Conservation (phyloP, 179 eudicot species). For the Spergularia azorica region DNA sequence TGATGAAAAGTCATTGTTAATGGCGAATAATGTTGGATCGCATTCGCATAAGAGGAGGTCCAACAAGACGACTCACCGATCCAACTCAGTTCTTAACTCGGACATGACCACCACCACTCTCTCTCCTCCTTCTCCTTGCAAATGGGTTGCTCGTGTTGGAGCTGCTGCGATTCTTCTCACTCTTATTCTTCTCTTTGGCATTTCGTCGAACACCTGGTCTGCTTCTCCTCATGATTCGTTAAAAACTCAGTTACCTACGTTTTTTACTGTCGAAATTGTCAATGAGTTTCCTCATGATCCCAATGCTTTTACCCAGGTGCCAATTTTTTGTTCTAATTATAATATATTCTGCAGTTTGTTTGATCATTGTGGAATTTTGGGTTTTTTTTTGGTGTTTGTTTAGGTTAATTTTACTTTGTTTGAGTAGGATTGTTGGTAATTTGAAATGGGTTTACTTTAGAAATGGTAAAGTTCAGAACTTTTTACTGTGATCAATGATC, state of each 20-base stretch:
- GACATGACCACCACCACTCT: no score
- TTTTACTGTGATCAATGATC: background rate
- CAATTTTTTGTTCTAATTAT: background rate
- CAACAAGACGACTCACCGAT: constrained; percentile 22
- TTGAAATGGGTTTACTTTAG: constrained; percentile 2
- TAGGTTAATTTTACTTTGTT: background rate
- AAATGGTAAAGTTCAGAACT: background rate
- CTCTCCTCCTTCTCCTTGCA: no score
- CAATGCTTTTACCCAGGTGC: constrained; percentile 85
- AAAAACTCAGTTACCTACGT: constrained; percentile 13
- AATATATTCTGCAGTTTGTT: background rate
- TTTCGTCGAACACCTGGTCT: constrained; percentile 34
- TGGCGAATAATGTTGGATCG: constrained; percentile 35
- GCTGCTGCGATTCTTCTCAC: no score
- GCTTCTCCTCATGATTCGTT: constrained; percentile 8
- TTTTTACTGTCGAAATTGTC: constrained; percentile 54
- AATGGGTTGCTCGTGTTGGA: no score
- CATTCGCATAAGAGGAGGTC: constrained; percentile 27
- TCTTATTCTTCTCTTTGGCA: background rate
- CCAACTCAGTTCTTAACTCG: no score
- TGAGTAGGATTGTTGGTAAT: background rate
- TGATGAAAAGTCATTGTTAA: constrained; percentile 3
- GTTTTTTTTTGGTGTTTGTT: background rate
- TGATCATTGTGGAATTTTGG: background rate
- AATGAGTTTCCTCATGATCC: constrained; percentile 90